Conservation (phyloP, 2,329 filamentous ascomycete genomes). For the Verticillium alfalfae region DNA sequence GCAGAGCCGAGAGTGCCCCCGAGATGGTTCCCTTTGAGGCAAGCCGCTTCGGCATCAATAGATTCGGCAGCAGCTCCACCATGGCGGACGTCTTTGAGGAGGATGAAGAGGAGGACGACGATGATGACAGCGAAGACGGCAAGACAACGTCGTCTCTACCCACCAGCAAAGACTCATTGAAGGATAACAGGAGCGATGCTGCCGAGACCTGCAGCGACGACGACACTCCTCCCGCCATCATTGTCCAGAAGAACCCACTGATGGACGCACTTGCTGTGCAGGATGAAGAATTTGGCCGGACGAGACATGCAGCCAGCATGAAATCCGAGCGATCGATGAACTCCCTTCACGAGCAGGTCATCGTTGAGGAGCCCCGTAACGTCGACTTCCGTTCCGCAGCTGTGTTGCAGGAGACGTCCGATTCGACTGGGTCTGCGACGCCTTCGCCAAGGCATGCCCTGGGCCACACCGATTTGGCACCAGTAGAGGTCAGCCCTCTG, state of each 20-base stretch:
- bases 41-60: conserved; percentile 49
- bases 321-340: conserved; percentile 43
- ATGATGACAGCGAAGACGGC: conserved; percentile 36
- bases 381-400: conserved; percentile 31
- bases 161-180: not conserved
- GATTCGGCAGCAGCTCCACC: conserved; percentile 61
- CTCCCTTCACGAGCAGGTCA: conserved; percentile 47
- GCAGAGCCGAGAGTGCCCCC: conserved; percentile 74
- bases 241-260: conserved; percentile 13
- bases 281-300: conserved; percentile 25
- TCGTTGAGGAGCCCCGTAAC: conserved; percentile 36
- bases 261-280: conserved; percentile 8
- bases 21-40: conserved; percentile 71
- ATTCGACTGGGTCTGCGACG: conserved; percentile 33
- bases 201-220: conserved; percentile 17
- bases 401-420: conserved; percentile 22
- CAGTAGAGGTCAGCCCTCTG: conserved; percentile 44
- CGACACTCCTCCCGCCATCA: conserved; percentile 23
- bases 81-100: conserved; percentile 89
- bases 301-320: conserved; percentile 29
- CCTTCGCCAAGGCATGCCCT: conserved; percentile 38
- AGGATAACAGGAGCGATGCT: not conserved
- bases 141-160: conserved; percentile 15
- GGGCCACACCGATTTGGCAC: conserved; percentile 38
- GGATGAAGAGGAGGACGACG: conserved; percentile 62